Evolutionary conservation across 163 green algal species (phyloP).

Genomic region (Scenedesmus sp.): DNA sequence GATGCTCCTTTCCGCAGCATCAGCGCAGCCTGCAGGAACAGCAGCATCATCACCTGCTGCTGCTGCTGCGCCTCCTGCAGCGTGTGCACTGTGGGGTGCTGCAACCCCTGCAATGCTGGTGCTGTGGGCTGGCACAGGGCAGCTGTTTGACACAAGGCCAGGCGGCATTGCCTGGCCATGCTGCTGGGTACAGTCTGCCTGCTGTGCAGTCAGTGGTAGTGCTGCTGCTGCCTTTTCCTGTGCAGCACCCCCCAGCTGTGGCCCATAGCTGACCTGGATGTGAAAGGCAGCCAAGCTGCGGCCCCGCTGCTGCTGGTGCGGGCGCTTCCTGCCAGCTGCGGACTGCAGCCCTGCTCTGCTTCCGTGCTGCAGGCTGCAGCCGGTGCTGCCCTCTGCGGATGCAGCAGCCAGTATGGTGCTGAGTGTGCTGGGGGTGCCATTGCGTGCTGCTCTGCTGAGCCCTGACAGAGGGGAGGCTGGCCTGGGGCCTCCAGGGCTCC

Average conservation of each 20-base stretch:
- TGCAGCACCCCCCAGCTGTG: neutral
- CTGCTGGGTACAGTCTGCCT: neutral
- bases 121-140: neutral
- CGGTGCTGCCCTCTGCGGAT: slow-evolving; percentile 4
- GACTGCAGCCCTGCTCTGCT: neutral
- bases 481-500: neutral
- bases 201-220: neutral
- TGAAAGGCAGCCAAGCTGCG: neutral
- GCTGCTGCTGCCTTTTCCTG: neutral
- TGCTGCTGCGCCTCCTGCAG: neutral
- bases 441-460: slow-evolving; percentile 4
- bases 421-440: no score
- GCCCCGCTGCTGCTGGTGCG: slow-evolving; percentile 20
- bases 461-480: slow-evolving; percentile 18
- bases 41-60: neutral
- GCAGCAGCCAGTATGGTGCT: neutral
- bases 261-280: slow-evolving; percentile 27
- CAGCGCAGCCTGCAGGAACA: neutral
- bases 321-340: neutral
- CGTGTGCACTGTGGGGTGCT: neutral
- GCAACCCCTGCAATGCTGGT: neutral
- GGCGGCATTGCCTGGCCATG: neutral
- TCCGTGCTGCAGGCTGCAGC: neutral
- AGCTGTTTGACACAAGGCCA: neutral
- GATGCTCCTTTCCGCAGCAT: neutral